Percentiles rank a stretch among this genome's conserved stretches.
Conservation (phyloP, 352 stramenopile genomes). For the Plasmopara muralis region DNA sequence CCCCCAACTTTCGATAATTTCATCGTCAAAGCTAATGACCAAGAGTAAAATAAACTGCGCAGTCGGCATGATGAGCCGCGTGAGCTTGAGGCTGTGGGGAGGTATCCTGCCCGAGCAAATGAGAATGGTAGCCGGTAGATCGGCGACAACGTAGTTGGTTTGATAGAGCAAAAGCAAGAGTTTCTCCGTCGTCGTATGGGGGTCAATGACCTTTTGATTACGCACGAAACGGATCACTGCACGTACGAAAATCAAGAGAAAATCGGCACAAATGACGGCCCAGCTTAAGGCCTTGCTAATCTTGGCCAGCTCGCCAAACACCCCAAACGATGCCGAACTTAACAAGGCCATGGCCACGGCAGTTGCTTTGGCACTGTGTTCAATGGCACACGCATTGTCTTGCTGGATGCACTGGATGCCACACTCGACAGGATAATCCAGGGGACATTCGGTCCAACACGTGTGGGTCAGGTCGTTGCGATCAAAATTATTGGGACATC, state of each 20-base stretch:
- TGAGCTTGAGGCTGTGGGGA: conserved; percentile 11
- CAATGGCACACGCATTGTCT: conserved; percentile 44
- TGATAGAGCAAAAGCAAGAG: conserved; percentile 47
- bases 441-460: conserved; percentile 47
- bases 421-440: conserved; percentile 55
- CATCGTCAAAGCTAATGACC: conserved; percentile 26
- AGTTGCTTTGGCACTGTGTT: conserved; percentile 26
- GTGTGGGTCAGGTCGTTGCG: conserved; percentile 33
- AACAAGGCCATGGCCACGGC: conserved; percentile 28
- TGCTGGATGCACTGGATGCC: conserved; percentile 56
- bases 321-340: conserved; percentile 28
- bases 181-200: conserved; percentile 43
- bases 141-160: conserved; percentile 44
- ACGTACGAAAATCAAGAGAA: conserved; percentile 20
- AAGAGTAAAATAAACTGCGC: conserved; percentile 22
- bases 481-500: conserved; percentile 31
- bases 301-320: conserved; percentile 32
- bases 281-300: conserved; percentile 29
- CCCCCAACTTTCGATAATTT: conserved; percentile 19
- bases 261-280: conserved; percentile 40
- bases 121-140: conserved; percentile 44
- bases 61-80: conserved; percentile 19
- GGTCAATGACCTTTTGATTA: conserved; percentile 25
- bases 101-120: conserved; percentile 33
- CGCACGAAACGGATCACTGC: conserved; percentile 25